Evolutionary conservation across 2,329 filamentous ascomycete genomes (phyloP).

Genomic region (Stemphylium vesicarium): DNA sequence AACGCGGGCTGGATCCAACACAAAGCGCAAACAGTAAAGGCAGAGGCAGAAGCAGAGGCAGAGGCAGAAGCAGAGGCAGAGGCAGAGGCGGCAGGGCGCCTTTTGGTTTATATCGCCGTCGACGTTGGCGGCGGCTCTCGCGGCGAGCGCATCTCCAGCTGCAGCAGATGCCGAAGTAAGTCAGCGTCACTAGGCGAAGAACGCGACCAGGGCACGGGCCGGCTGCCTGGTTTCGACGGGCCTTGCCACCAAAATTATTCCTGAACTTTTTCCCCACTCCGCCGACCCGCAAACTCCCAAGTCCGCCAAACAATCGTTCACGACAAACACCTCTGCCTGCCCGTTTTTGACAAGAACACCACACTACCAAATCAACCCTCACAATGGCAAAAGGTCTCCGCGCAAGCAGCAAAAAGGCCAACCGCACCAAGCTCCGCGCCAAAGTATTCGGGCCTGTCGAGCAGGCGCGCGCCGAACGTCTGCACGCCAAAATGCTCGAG

Average conservation of each 20-base stretch:
- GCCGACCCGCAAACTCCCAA: neutral
- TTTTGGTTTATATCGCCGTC: constrained; percentile 17
- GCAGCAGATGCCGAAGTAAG: constrained; percentile 31
- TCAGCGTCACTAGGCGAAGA: constrained; percentile 36
- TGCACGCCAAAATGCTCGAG: constrained; percentile 85
- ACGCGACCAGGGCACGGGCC: constrained; percentile 26
- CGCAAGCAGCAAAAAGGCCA: constrained; percentile 79
- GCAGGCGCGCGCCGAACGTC: constrained; percentile 77
- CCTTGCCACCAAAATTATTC: constrained; percentile 31
- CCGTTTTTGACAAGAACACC: neutral
- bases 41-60: neutral
- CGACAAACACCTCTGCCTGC: neutral
- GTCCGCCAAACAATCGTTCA: no score
- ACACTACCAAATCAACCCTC: constrained; percentile 17
- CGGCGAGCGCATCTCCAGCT: constrained; percentile 27
- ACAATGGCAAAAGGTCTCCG: constrained; percentile 88
- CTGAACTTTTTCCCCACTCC: constrained; percentile 18
- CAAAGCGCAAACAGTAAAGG: neutral
- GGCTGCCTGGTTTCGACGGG: constrained; percentile 8
- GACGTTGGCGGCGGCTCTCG: constrained; percentile 32
- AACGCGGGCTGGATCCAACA: neutral
- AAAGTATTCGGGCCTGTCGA: constrained; percentile 86
- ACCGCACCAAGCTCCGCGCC: constrained; percentile 79
- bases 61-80: neutral
- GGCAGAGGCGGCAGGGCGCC: neutral